A percentile compares a stretch with the other conserved stretches of the same genome.
These are phyloP conservation scores for Lactarius tabidus DNA, from an alignment of 768 basidiomycete genomes.

Conservation along the genomic window DNA sequence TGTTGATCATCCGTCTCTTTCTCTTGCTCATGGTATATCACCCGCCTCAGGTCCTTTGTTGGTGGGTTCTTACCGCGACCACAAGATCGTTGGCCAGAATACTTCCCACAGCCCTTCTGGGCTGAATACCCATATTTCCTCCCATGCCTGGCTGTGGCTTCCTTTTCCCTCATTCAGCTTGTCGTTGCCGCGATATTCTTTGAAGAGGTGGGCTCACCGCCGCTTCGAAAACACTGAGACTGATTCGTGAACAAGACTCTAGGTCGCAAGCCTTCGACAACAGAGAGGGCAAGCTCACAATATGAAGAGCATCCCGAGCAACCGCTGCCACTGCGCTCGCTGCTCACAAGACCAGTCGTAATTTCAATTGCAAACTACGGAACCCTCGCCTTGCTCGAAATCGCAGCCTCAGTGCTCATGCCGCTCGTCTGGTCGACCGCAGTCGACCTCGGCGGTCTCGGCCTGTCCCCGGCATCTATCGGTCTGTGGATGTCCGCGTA, in stretches of 20 bases:
- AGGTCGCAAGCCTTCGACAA: not conserved
- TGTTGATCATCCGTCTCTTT: not conserved
- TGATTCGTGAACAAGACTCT: not conserved
- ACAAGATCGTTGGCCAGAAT: constrained; percentile 22
- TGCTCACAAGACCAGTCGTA: not conserved
- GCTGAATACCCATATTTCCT: constrained; percentile 28
- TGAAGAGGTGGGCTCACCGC: not conserved
- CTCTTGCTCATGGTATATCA: not conserved
- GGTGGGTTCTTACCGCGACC: constrained; percentile 27
- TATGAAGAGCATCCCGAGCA: not conserved
- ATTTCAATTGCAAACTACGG: not conserved
- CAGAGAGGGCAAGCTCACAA: not conserved
- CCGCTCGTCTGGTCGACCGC: not conserved
- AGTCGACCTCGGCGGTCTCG: not conserved
- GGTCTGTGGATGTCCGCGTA: not conserved
- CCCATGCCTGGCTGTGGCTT: constrained; percentile 20
- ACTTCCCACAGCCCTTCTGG: constrained; percentile 27
- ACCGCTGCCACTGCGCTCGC: not conserved
- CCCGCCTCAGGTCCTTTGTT: constrained; percentile 7
- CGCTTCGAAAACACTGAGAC: not conserved
- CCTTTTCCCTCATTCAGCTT: not conserved
- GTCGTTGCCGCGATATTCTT: not conserved
- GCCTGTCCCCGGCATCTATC: not conserved
- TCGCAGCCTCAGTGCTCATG: not conserved
- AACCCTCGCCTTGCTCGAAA: not conserved